phyloP scores from a whole-genome alignment of 192 early-diverging fungal species.

The Linnemannia schmuckeri region DNA sequence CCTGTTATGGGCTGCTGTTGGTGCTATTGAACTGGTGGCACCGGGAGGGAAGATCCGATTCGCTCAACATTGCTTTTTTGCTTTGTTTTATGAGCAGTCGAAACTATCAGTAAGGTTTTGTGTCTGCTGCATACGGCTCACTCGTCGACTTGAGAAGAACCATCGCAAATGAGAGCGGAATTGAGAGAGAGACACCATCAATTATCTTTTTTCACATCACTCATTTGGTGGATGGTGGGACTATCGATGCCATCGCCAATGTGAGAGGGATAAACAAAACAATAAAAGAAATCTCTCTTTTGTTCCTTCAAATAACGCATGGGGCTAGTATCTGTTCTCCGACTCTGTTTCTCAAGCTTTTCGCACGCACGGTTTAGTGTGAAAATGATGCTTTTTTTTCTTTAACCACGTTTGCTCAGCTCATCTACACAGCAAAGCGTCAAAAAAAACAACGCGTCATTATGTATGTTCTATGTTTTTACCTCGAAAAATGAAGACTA shows the following conservation, averaged over 20 bases:
- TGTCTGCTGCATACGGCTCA: background rate
- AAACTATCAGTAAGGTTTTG: background rate
- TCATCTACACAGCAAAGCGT: too few species aligned
- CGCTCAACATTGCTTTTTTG: background rate
- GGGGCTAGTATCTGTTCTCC: too few species aligned
- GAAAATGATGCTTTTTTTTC: too few species aligned
- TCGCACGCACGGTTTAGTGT: too few species aligned
- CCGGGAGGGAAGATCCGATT: background rate
- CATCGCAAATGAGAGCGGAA: background rate
- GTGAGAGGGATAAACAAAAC: background rate
- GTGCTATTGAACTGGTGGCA: too few species aligned
- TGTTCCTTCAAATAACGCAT: too few species aligned
- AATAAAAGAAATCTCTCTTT: too few species aligned
- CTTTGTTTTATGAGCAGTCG: background rate
- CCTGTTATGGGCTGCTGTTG: too few species aligned
- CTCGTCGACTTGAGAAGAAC: background rate
- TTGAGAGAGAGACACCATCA: background rate
- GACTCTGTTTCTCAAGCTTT: too few species aligned
- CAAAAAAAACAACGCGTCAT: too few species aligned
- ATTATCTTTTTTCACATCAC: background rate
- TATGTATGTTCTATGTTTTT: background rate
- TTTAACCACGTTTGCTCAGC: too few species aligned
- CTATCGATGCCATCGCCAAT: background rate
- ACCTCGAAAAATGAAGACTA: background rate
- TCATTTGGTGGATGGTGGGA: background rate